Evolutionary conservation across 306 rosid species (phyloP).

Genomic region (Sphenostylis stenocarpa): DNA sequence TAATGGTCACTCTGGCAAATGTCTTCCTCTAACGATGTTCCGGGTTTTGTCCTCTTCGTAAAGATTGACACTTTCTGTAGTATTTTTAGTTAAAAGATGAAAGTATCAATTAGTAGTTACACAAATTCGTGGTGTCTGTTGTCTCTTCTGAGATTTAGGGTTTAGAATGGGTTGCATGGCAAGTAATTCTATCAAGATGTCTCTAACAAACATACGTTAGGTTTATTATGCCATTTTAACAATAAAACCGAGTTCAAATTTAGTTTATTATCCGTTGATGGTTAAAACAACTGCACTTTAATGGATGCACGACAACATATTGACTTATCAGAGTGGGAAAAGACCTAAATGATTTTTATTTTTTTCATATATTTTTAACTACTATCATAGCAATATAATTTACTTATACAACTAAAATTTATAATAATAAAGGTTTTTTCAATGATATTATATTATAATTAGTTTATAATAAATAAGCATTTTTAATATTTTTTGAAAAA

Average conservation of each 20-base stretch:
- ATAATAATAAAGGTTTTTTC: too few species aligned
- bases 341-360: too few species aligned
- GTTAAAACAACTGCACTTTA: not conserved
- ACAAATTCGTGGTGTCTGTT: not conserved
- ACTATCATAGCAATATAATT: too few species aligned
- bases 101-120: conserved; percentile 24
- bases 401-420: too few species aligned
- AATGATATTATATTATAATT: too few species aligned
- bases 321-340: too few species aligned
- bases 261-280: not conserved
- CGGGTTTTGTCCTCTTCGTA: not conserved
- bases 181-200: not conserved
- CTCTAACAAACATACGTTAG: not conserved
- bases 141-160: not conserved
- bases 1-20: conserved; percentile 45
- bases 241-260: not conserved
- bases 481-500: too few species aligned
- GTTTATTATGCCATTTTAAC: not conserved
- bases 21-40: not conserved
- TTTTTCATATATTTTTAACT: too few species aligned
- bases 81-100: conserved; percentile 26
- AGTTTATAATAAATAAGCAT: too few species aligned
- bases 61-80: conserved; percentile 30
- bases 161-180: not conserved
- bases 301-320: too few species aligned